Evolutionary conservation across 345 rosid species (phyloP).

Genomic region (Ceriops tagal): DNA sequence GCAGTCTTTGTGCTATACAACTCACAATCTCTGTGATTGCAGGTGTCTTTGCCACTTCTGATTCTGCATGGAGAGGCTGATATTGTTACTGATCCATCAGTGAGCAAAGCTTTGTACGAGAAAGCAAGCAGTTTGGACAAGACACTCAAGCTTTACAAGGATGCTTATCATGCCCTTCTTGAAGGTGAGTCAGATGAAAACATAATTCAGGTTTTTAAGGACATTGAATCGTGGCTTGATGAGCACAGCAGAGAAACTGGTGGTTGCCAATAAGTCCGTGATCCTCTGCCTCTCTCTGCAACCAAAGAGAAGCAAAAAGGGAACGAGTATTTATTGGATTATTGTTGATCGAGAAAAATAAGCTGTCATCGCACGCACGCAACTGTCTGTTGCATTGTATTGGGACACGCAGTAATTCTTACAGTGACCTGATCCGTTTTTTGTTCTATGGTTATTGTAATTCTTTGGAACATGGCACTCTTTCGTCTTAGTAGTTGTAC

Average conservation of each 20-base stretch:
- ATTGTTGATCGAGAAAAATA: background rate
- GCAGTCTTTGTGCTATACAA: background rate
- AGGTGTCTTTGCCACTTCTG: conserved; percentile 81
- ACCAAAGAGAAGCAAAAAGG: background rate
- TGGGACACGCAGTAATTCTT: background rate
- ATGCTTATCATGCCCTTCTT: conserved; percentile 67
- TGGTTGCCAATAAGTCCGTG: background rate
- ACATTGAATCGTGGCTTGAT: conserved; percentile 80
- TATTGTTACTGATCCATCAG: conserved; percentile 77
- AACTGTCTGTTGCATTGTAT: background rate
- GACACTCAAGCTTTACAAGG: conserved; percentile 56
- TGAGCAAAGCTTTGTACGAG: conserved; percentile 74
- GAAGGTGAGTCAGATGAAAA: conserved; percentile 91
- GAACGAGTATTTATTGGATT: background rate
- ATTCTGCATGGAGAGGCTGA: conserved; percentile 89
- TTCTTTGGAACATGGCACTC: no score
- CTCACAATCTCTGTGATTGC: conserved; percentile 5
- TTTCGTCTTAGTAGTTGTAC: no score
- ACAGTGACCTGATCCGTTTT: background rate
- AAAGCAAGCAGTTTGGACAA: conserved; percentile 81
- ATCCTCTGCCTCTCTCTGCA: background rate
- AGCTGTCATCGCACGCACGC: background rate
- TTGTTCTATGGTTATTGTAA: no score
- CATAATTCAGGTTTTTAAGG: conserved; percentile 57
- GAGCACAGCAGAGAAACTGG: conserved; percentile 33